phyloP scores from a whole-genome alignment of 2,329 filamentous ascomycete genomes.

The Exophiala calicioides region DNA sequence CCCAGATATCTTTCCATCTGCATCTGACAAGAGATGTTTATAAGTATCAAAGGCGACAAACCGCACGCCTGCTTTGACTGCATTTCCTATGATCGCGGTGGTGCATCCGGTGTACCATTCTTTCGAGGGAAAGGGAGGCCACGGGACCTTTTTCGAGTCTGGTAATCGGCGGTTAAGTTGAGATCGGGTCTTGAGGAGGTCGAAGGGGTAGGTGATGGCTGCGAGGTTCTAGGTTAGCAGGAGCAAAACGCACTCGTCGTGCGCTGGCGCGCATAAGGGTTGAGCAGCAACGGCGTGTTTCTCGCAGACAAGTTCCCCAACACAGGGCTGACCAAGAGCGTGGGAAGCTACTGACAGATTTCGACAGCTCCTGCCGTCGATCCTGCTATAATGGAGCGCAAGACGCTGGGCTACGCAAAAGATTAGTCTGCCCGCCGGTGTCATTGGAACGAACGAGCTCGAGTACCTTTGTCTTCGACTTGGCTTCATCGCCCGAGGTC shows the following conservation, averaged over 20 bases:
- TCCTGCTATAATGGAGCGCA: slow-evolving; percentile 89
- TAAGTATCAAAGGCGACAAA: slow-evolving; percentile 98
- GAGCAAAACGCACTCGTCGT: no score
- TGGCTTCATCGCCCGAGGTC: slow-evolving; percentile 17
- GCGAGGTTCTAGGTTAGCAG: slow-evolving; percentile 19
- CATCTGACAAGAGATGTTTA: slow-evolving; percentile 78
- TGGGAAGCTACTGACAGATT: slow-evolving; percentile 65
- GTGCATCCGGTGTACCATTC: slow-evolving; percentile 99
- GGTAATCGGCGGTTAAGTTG: slow-evolving; percentile 86
- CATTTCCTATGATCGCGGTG: slow-evolving; percentile 94
- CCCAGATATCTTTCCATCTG: slow-evolving; percentile 83
- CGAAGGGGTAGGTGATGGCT: slow-evolving; percentile 91
- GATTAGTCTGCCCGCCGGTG: slow-evolving; percentile 2
- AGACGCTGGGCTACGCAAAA: slow-evolving; percentile 65
- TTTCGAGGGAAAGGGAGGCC: slow-evolving; percentile 79
- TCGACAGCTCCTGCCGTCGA: slow-evolving; percentile 92
- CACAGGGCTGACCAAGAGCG: neutral
- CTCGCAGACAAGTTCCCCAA: neutral
- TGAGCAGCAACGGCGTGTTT: neutral
- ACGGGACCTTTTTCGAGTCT: slow-evolving; percentile 83
- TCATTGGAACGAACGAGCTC: neutral
- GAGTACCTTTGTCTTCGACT: slow-evolving; percentile 22
- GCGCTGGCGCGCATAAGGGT: no score
- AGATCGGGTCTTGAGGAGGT: slow-evolving; percentile 93
- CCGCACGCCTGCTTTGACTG: slow-evolving; percentile 90